Conservation (phyloP, 2,329 filamentous ascomycete species). For the Pseudocercospora eumusae region DNA sequence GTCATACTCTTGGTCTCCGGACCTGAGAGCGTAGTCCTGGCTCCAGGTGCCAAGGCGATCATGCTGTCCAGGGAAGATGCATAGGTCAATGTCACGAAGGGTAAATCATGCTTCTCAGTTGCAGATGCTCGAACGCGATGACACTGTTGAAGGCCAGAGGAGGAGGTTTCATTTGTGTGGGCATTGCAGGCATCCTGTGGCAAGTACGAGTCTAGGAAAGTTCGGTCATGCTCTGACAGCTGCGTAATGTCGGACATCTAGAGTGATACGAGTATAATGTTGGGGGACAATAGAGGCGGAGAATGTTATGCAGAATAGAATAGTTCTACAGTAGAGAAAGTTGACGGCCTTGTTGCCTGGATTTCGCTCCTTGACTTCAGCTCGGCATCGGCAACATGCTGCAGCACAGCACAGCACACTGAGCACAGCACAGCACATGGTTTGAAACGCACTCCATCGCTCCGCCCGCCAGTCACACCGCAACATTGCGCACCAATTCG, state of each 20-base stretch:
- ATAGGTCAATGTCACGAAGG: conserved; percentile 79
- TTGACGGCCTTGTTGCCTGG: neutral
- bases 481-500: conserved; percentile 4
- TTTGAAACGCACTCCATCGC: neutral
- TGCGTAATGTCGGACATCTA: conserved; percentile 28
- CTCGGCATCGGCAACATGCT: neutral
- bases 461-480: conserved; percentile 9
- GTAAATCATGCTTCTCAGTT: conserved; percentile 35
- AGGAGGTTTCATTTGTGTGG: conserved; percentile 8
- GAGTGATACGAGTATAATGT: neutral
- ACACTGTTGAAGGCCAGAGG: conserved; percentile 1
- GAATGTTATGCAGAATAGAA: too few relatives aligned
- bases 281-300: neutral
- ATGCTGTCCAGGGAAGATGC: conserved; percentile 85
- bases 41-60: conserved; percentile 70
- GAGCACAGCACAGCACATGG: too few relatives aligned
- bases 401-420: too few relatives aligned
- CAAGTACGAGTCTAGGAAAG: conserved; percentile 56
- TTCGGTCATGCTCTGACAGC: conserved; percentile 44
- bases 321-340: too few relatives aligned
- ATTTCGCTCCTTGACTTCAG: neutral
- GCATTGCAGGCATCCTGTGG: conserved; percentile 22
- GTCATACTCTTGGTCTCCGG: conserved; percentile 87
- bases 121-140: neutral
- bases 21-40: conserved; percentile 81